phyloP scores from a whole-genome alignment of 192 early-diverging fungal genomes.

The Umbelopsis sp. region DNA sequence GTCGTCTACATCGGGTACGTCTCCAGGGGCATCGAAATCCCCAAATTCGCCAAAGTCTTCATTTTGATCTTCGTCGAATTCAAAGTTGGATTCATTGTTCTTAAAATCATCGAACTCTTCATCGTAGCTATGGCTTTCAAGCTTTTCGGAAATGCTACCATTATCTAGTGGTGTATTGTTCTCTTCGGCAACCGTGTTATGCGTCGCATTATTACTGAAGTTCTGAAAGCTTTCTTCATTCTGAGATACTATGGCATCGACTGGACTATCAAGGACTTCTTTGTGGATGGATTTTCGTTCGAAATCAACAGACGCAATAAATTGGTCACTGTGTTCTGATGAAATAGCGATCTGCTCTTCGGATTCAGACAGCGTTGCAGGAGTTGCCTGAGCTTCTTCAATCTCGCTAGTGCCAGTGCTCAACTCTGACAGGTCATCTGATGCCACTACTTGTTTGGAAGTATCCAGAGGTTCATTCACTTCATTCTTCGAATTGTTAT shows the following conservation, averaged over 20 bases:
- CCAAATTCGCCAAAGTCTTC: constrained; percentile 30
- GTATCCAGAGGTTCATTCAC: background rate
- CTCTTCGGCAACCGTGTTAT: background rate
- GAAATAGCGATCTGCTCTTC: background rate
- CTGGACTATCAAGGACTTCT: background rate
- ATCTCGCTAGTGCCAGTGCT: background rate
- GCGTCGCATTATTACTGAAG: background rate
- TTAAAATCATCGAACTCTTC: background rate
- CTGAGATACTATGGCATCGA: background rate
- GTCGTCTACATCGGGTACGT: constrained; percentile 24
- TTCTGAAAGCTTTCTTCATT: no score
- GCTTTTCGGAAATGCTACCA: background rate
- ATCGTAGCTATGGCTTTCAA: background rate
- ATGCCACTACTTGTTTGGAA: background rate
- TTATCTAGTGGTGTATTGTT: background rate
- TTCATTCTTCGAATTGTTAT: background rate
- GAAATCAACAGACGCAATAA: background rate
- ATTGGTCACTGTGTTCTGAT: background rate
- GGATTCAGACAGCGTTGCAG: background rate
- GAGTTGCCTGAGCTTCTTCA: background rate
- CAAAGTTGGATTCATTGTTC: background rate
- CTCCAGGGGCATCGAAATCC: constrained; percentile 4
- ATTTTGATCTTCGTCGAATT: background rate
- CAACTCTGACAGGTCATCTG: background rate
- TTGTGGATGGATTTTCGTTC: background rate